phyloP scores from a whole-genome alignment of 2,329 filamentous ascomycete genomes.

The Calonectria ilicicola region DNA sequence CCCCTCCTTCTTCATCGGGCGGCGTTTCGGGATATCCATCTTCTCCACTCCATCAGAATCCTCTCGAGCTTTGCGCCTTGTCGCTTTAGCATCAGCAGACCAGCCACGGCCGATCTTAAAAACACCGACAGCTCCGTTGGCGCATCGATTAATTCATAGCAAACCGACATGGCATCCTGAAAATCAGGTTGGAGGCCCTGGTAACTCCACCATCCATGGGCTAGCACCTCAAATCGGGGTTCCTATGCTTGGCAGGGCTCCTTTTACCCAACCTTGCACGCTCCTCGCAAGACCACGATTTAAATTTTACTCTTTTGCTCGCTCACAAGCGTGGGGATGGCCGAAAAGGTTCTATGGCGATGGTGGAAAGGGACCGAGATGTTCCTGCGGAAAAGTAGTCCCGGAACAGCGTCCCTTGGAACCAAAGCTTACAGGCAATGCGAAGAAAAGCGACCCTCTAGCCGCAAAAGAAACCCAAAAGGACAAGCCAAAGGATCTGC shows the following conservation, averaged over 20 bases:
- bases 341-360: slow-evolving; percentile 36
- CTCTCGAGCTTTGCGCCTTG: slow-evolving; percentile 28
- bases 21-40: slow-evolving; percentile 47
- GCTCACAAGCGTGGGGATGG: slow-evolving; percentile 11
- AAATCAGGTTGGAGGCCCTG: background rate
- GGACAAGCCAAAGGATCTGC: slow-evolving; percentile 20
- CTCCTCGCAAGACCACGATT: slow-evolving; percentile 8
- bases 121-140: slow-evolving; percentile 17
- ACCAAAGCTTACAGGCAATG: slow-evolving; percentile 28
- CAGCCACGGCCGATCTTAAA: slow-evolving; percentile 24
- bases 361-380: slow-evolving; percentile 31
- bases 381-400: slow-evolving; percentile 41
- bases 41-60: slow-evolving; percentile 40
- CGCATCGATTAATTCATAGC: slow-evolving; percentile 21
- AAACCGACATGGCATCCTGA: slow-evolving; percentile 16
- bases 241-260: slow-evolving; percentile 12
- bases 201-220: background rate
- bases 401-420: slow-evolving; percentile 7
- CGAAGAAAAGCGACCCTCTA: slow-evolving; percentile 28
- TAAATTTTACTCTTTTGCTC: background rate
- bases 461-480: slow-evolving; percentile 25
- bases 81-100: slow-evolving; percentile 25
- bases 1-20: slow-evolving; percentile 51
- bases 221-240: slow-evolving; percentile 11
- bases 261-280: slow-evolving; percentile 16